phyloP scores from a whole-genome alignment of 2,329 filamentous ascomycete genomes.

The Phialocephala subalpina region DNA sequence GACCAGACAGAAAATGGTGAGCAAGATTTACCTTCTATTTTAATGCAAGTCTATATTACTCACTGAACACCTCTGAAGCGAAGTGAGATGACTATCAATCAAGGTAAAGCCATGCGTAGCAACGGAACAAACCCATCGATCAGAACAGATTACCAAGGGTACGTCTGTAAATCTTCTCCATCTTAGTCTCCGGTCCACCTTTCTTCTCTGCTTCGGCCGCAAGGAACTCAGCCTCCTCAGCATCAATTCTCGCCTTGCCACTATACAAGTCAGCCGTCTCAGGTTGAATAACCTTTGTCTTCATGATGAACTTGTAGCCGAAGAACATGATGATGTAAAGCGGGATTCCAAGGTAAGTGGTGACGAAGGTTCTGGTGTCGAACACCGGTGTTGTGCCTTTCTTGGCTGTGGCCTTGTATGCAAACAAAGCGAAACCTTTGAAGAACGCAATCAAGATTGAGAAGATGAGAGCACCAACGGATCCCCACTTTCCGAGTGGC shows the following conservation, averaged over 20 bases:
- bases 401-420: slow-evolving; percentile 63
- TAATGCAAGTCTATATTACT: not conserved
- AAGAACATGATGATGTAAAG: slow-evolving; percentile 66
- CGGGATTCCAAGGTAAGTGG: slow-evolving; percentile 68
- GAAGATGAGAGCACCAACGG: slow-evolving; percentile 71
- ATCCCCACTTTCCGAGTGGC: slow-evolving; percentile 76
- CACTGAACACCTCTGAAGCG: no score
- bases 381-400: slow-evolving; percentile 56
- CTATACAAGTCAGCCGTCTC: slow-evolving; percentile 61
- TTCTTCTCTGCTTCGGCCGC: slow-evolving; percentile 32
- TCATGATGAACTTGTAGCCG: slow-evolving; percentile 58
- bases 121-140: not conserved
- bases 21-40: no score
- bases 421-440: slow-evolving; percentile 78
- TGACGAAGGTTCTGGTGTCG: slow-evolving; percentile 71
- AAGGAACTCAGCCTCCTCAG: slow-evolving; percentile 58
- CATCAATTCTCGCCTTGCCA: slow-evolving; percentile 66
- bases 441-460: slow-evolving; percentile 79
- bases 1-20: no score
- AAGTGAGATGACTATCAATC: not conserved
- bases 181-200: slow-evolving; percentile 34
- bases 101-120: not conserved
- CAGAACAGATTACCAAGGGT: slow-evolving; percentile 31
- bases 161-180: slow-evolving; percentile 35
- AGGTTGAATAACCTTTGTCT: slow-evolving; percentile 54